Conservation (phyloP, 2,329 filamentous ascomycete genomes). For the Pseudogymnoascus sp. region DNA sequence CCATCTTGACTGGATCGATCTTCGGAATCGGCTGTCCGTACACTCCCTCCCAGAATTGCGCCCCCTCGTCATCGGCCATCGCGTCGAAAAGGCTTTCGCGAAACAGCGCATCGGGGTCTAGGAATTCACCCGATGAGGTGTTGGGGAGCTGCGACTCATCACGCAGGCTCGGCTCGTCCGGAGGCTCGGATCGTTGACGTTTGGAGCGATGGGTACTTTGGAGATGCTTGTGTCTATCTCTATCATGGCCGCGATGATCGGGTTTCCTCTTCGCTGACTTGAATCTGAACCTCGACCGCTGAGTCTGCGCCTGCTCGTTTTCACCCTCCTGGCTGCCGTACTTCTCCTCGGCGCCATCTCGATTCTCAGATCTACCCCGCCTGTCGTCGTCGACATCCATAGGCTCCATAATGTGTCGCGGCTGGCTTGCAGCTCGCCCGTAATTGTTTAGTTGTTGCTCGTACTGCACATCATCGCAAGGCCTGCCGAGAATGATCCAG, state of each 20-base stretch:
- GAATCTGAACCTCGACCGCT: conserved; percentile 25
- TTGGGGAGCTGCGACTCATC: conserved; percentile 35
- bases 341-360: background rate
- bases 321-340: background rate
- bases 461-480: background rate
- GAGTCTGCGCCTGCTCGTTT: conserved; percentile 14
- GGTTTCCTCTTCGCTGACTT: conserved; percentile 23
- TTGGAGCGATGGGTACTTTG: conserved; percentile 11
- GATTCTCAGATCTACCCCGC: background rate
- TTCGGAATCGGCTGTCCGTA: conserved; percentile 91
- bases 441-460: background rate
- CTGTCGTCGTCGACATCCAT: conserved; percentile 3
- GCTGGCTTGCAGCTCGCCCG: conserved; percentile 2
- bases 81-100: conserved; percentile 93
- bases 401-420: background rate
- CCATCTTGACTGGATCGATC: conserved; percentile 47
- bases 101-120: conserved; percentile 71
- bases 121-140: conserved; percentile 29
- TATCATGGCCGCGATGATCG: conserved; percentile 6
- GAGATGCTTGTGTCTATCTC: conserved; percentile 13
- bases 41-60: conserved; percentile 90
- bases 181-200: conserved; percentile 18
- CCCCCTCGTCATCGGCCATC: conserved; percentile 92
- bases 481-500: background rate
- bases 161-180: conserved; percentile 30